Evolutionary conservation across 768 basidiomycete species (phyloP).

Genomic region (Aureoboletus auriporus): DNA sequence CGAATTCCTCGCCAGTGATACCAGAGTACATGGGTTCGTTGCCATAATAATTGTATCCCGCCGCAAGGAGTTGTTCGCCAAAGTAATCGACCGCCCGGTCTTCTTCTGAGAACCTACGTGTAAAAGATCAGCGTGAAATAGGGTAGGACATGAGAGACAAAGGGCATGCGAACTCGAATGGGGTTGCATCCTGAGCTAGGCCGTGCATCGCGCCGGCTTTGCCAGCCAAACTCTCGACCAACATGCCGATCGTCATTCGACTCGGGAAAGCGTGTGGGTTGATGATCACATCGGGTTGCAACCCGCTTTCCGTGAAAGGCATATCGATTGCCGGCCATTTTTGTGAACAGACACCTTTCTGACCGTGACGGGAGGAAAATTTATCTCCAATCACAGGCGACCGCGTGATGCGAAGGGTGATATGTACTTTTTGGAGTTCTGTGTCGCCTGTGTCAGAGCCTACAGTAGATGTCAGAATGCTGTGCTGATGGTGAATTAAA

Average conservation of each 20-base stretch:
- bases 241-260: slow-evolving; percentile 99
- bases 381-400: slow-evolving; percentile 98
- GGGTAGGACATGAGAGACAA: background rate
- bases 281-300: slow-evolving; percentile 99
- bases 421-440: slow-evolving; percentile 88
- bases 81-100: slow-evolving; percentile 99
- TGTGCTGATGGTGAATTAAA: background rate
- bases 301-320: slow-evolving; percentile 98
- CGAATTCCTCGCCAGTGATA: slow-evolving; percentile 97
- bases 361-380: slow-evolving; percentile 97
- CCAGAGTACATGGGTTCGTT: slow-evolving; percentile 99
- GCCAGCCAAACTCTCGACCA: slow-evolving; percentile 99
- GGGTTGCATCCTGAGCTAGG: slow-evolving; percentile 96
- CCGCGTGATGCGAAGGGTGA: slow-evolving; percentile 90
- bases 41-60: slow-evolving; percentile 98
- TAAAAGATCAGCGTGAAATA: slow-evolving; percentile 7
- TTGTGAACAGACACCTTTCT: slow-evolving; percentile 99
- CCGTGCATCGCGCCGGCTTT: slow-evolving; percentile 99
- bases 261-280: slow-evolving; percentile 99
- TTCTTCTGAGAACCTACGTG: slow-evolving; percentile 81
- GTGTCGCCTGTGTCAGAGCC: slow-evolving; percentile 84
- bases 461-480: slow-evolving; percentile 27
- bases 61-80: slow-evolving; percentile 86
- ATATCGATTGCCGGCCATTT: slow-evolving; percentile 98
- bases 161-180: slow-evolving; percentile 74